Evolutionary conservation across 805 yeast genomes (phyloP).

Genomic region (Grigorovia humatica): DNA sequence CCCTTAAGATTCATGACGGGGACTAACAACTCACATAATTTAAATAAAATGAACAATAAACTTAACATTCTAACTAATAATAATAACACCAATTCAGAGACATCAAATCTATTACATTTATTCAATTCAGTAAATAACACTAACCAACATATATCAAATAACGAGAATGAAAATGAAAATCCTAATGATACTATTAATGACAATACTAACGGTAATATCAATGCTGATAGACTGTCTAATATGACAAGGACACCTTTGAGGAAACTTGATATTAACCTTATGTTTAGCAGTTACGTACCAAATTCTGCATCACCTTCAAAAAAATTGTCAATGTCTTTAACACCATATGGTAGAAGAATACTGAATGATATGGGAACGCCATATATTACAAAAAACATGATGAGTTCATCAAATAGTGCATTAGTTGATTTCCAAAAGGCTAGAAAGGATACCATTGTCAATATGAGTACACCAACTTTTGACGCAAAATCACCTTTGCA

Average conservation of each 20-base stretch:
- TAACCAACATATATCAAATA: background rate
- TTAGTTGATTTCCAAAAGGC: constrained; percentile 27
- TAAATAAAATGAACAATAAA: constrained; percentile 2
- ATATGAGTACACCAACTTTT: constrained; percentile 1
- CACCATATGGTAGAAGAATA: constrained; percentile 27
- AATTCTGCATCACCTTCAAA: constrained; percentile 25
- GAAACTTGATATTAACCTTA: constrained; percentile 25
- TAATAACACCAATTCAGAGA: constrained; percentile 5
- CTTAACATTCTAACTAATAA: background rate
- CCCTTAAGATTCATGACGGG: constrained; percentile 25
- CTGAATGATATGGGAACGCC: constrained; percentile 27
- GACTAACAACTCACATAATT: background rate
- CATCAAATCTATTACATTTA: constrained; percentile 8
- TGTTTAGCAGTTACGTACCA: constrained; percentile 20
- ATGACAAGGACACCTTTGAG: constrained; percentile 22
- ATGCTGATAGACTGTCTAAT: background rate
- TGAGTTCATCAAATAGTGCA: constrained; percentile 24
- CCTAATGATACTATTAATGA: background rate
- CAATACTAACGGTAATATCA: background rate
- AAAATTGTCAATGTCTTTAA: constrained; percentile 19
- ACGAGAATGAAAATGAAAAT: background rate
- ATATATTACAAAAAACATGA: constrained; percentile 10
- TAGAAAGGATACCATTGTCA: constrained; percentile 15
- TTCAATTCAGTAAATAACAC: constrained; percentile 6
- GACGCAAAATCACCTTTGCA: background rate